Evolutionary conservation across 2,329 filamentous ascomycete species (phyloP), one percentile per base, ranked within the genome.

Genomic region (Pyrenophora seminiperda): DNA sequence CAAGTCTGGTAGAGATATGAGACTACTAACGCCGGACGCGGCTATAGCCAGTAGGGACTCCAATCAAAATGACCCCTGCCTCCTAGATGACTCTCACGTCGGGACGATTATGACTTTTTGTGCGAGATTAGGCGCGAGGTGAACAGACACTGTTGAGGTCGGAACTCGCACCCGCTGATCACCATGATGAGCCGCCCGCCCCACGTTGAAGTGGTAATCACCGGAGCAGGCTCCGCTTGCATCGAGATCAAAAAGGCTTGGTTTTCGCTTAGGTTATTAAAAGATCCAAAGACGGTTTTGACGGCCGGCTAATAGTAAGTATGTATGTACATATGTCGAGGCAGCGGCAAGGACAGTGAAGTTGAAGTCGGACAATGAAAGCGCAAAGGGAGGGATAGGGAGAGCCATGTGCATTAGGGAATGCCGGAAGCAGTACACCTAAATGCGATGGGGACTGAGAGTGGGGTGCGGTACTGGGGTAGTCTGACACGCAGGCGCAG

Each of bases 121-220:
- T 31, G 19, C 20, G 10, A 19, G 34, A 14, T 27, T 31, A 38
- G 15, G 5, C 27, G 43, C 37, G 20, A 20, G 30, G 17, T 42
- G 38, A 42, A 31, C 45, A 42, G 39, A 43, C 17, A 27, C 36
- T 50, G 47, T 50, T 45, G 41, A 50, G 47, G 19, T 40, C 41
- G 29, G 37, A 46, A 14, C 14, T 29, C 36, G 17, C 15, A 36
- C 34, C 41, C 37, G 38, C 32, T 48, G 49, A 52, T 52, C 49
- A 33, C 38, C 44, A 39, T 52, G 49, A 52, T 52, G 49, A 47
- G 48, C 48, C 49, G 44, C 34, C 43, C 38, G 44, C 38, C 49
- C 49, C 49, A 52, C 44, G 44, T 30, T 47, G n/a, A n/a, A n/a
- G 24, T 27, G 49, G 38, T 37, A 38, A 52, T 52, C 49, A 42